phyloP scores from a whole-genome alignment of 1,284 basidiomycete genomes.

The Ceratobasidium sp. region DNA sequence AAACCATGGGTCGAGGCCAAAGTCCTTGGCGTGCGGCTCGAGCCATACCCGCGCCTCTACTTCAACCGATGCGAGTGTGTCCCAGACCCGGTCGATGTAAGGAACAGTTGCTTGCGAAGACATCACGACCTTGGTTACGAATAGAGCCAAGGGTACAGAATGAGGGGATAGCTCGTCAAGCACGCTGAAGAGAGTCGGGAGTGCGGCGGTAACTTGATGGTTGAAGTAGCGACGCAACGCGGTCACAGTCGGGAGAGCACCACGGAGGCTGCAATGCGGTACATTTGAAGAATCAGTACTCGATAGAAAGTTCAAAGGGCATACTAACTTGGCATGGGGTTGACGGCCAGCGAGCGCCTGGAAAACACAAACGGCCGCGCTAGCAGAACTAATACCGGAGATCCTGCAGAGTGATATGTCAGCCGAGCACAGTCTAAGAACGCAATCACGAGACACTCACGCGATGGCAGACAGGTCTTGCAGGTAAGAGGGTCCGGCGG shows the following conservation, averaged over 20 bases:
- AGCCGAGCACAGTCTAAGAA: no score
- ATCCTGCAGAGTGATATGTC: no score
- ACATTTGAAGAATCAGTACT: no score
- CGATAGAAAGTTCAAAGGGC: no score
- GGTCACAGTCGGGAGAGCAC: no score
- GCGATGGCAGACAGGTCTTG: background rate
- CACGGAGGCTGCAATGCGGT: no score
- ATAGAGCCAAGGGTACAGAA: background rate
- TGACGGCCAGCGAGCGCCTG: no score
- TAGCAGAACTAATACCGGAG: no score
- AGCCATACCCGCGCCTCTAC: background rate
- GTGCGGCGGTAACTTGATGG: no score
- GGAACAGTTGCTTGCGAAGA: background rate
- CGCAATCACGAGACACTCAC: background rate
- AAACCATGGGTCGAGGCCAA: background rate
- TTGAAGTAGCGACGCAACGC: no score
- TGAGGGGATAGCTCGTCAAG: background rate
- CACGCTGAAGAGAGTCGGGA: background rate
- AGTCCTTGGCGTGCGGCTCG: background rate
- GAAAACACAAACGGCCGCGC: no score
- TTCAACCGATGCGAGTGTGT: background rate
- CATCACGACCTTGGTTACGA: background rate
- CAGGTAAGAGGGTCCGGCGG: background rate
- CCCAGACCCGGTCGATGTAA: background rate
- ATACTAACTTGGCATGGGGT: no score